Evolutionary conservation across 2,329 filamentous ascomycete species (phyloP).

Genomic region (Cadophora malorum): DNA sequence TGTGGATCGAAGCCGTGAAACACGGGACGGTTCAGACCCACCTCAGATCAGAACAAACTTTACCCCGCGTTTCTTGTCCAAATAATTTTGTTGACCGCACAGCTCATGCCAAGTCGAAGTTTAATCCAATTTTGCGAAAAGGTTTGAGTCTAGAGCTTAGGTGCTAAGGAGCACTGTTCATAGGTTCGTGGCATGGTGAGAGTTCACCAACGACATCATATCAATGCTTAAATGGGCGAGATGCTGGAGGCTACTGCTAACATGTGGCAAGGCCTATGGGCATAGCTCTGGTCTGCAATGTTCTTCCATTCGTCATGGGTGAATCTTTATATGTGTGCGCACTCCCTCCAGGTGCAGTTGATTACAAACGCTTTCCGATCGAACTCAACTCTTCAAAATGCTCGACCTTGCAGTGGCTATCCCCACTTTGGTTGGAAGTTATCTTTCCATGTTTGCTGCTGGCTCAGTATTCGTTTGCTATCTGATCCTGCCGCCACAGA

Average conservation of each 20-base stretch:
- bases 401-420: slow-evolving; percentile 34
- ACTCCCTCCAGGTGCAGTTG: background rate
- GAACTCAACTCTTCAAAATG: slow-evolving; percentile 17
- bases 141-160: background rate
- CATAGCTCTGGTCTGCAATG: background rate
- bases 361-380: background rate
- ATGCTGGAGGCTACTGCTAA: too few relatives aligned
- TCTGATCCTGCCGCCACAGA: slow-evolving; percentile 32
- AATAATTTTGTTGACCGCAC: background rate
- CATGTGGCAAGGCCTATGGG: background rate
- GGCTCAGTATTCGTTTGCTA: slow-evolving; percentile 34
- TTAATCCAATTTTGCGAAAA: too few relatives aligned
- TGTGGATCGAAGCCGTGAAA: background rate
- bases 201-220: background rate
- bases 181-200: background rate
- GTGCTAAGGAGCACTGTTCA: background rate
- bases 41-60: background rate
- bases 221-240: background rate
- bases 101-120: too few relatives aligned
- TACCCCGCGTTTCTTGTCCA: background rate
- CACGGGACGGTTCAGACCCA: background rate
- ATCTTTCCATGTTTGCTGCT: slow-evolving; percentile 33
- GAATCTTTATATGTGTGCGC: background rate
- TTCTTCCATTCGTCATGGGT: background rate
- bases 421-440: slow-evolving; percentile 33